Evolutionary conservation across 2,329 filamentous ascomycete species (phyloP), one percentile per base, ranked within the genome.

Genomic region (Xylaria sp.): DNA sequence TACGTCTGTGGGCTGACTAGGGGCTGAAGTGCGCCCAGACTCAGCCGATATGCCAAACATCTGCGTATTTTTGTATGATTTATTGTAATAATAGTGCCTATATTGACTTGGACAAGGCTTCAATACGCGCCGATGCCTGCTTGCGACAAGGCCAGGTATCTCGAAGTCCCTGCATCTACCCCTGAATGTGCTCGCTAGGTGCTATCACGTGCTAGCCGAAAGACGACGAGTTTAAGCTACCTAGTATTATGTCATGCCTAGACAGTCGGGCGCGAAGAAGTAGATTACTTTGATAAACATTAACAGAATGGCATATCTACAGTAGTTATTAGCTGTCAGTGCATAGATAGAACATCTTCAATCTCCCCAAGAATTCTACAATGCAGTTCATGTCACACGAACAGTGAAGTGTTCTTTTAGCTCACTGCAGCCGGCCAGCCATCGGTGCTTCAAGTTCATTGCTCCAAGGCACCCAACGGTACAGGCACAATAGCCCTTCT

Each of bases 11-110:
- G 47, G 48, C 58, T 57, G 48, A 58, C 50, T 36, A 55, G 48
- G 32, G 21, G 42, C 32, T 24, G 24, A 47, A 50, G 19, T 32
- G 50, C 19, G 36, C 42, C 42, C 27, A 14, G 50, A 42, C 34
- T 61, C 50, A 61, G 65, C 54, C 51, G 21, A 61, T 57, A 45
- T 64, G 39, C 34, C 56, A 63, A 61, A 68, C 48, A 51, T 19
- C 11, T 30, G 24, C 48, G 24, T 47, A 47, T 47, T 36, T 36
- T 36, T 8, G 34, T 36, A 36, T 36, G 34, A 36, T 36, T 5
- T 47, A 19, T 48, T 57, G 21, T 57, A 50, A 39, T 32, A 42
- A 50, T 21, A 19, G 9, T 24, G 21, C 48, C 27, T 8, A 30
- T 51, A 30, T 51, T 51, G 4, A 27, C 48, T 19, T 30, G 21